These are phyloP conservation scores for Hypoxylon sp. DNA, from an alignment of 2,329 filamentous ascomycete genomes.

Conservation along the genomic window DNA sequence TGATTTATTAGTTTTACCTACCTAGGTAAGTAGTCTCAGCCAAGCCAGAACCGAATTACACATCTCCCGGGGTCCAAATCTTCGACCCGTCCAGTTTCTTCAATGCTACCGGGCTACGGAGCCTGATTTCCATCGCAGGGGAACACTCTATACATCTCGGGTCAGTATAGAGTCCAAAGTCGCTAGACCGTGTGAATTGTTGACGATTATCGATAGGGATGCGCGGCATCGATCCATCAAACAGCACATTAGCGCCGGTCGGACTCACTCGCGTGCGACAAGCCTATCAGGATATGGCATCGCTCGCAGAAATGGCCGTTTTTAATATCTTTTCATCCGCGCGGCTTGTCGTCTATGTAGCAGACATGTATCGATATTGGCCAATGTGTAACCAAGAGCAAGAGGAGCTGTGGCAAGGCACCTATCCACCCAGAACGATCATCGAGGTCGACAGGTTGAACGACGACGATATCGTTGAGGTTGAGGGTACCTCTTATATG, in stretches of 20 bases:
- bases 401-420: constrained; percentile 49
- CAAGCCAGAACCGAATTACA: constrained; percentile 45
- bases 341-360: constrained; percentile 49
- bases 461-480: constrained; percentile 51
- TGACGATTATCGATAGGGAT: constrained; percentile 34
- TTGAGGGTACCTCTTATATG: constrained; percentile 49
- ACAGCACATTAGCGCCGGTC: constrained; percentile 48
- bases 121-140: constrained; percentile 48
- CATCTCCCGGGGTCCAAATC: constrained; percentile 47
- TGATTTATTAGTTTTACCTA: constrained; percentile 13
- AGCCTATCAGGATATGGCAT: constrained; percentile 50
- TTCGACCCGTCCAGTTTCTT: constrained; percentile 48
- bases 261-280: constrained; percentile 48
- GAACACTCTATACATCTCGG: constrained; percentile 50
- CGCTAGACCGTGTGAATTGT: neutral
- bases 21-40: constrained; percentile 7
- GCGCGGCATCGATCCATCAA: constrained; percentile 50
- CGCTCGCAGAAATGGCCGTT: constrained; percentile 48
- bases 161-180: constrained; percentile 11
- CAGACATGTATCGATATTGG: constrained; percentile 52
- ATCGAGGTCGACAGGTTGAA: constrained; percentile 51
- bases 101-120: constrained; percentile 48
- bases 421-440: constrained; percentile 51
- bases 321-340: constrained; percentile 40
- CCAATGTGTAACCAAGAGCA: constrained; percentile 51